Base-by-base conservation (phyloP, 2,329 filamentous ascomycete species). In the Pseudogymnoascus sp. region DNA sequence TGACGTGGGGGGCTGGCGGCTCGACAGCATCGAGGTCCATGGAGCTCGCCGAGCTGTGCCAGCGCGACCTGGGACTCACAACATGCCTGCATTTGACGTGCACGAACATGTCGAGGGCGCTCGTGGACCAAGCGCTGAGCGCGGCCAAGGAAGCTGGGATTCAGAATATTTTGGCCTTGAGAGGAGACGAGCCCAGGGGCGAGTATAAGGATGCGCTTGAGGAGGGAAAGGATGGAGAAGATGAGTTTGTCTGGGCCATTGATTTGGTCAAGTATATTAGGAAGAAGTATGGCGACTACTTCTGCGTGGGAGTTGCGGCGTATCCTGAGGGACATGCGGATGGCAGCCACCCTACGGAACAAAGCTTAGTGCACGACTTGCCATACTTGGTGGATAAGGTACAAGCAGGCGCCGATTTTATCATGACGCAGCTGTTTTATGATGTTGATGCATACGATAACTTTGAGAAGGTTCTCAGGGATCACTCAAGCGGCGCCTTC, bases 401-500 rank as follows among this genome's bases (percentile, higher is more conserved):
- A 0, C 80, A 87, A 68, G 94, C 94, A 3, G 94, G 94, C 1
- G 94, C 92, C 58, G 92, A 97, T 75, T 99, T 99, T 71, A 89
- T 99, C 75, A 96, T 99, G 90, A 97, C 94, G 0, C 94, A 99
- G 74, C 81, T 99, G 7, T 97, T 97, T 75, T 99, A 96, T 74
- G 91, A 97, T 71, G 82, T 91, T 22, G 80, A 89, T 3, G 90
- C 90, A 15, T 99, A 95, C 71, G 82, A 86, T 61, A 78, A 78
- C 35, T 97, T 95, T 70, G 93, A 97, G 76, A 81, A 78, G 65
- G 83, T 80, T 58, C 74, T 99, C 66, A 80, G 91, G 63, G 83
- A 87, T 60, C 91, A 99, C 70, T 84, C 90, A 57, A 95, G 90
- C 69, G 91, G 91, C 3, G 82, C 83, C 2, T 97, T 99, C 76